Base-by-base conservation (phyloP, 2,329 filamentous ascomycete species). In the Colletotrichum melonis region DNA sequence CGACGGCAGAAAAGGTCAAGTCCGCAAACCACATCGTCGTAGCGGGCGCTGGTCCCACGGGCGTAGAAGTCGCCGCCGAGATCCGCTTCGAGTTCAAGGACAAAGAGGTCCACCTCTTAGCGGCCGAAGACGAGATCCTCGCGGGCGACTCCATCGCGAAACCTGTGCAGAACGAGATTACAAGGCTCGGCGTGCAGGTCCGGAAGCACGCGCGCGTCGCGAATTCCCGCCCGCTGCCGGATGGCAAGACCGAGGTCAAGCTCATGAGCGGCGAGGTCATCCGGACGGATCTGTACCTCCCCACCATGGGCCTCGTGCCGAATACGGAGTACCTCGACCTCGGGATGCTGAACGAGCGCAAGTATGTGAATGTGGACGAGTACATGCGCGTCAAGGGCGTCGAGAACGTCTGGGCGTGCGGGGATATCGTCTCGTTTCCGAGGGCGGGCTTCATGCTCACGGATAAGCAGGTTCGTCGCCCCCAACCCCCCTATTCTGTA, bases 361-460 rank as follows among this genome's bases (percentile, higher is more conserved):
- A 84, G 66, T 86, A 85, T 72, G 85, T 87, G 65, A 80, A 83
- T 16, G 85, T 89, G 1, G 88, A 91, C 76, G 87, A 88, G 38
- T 85, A 80, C 76, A 84, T 88, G 78, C 83, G 82, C 46, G 88
- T 89, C 46, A 83, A 82, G 74, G 84, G 81, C 8, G 80, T 82
- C 14, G 78, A 83, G 19, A 79, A 84, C 64, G 83, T 89, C 28
- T 90, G 88, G 88, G 88, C 88, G 8, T 83, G 85, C 3, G 88
- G 88, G 28, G 88, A 90, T 68, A 80, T 89, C 55, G 85, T 89
- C 28, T 86, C 84, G 75, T 85, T 84, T 77, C 87, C 88, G 26
- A 82, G 84, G 28, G 86, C 89, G 6, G 89, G 89, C 1, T 91
- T 91, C 77, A 87, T 92, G 81, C 85, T 89, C 69, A 90, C 90